Evolutionary conservation across 805 yeast genomes (phyloP).

Genomic region (Cyberlindnera samutprakarnensis): DNA sequence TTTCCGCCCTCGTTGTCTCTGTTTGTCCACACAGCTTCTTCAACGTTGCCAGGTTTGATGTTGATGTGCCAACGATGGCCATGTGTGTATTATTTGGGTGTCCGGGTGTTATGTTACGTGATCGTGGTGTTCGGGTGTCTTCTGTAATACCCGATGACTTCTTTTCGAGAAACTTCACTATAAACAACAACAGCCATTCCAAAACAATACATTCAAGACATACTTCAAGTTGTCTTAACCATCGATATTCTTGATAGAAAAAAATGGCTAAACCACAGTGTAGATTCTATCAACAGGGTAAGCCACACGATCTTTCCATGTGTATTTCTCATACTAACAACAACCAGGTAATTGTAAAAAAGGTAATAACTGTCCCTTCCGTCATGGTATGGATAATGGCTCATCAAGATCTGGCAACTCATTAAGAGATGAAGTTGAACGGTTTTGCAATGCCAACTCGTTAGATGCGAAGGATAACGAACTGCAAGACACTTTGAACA

Average conservation of each 20-base stretch:
- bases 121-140: too few species aligned
- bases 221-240: too few species aligned
- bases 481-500: slow-evolving; percentile 19
- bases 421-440: slow-evolving; percentile 2
- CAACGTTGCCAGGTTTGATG: too few species aligned
- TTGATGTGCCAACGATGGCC: too few species aligned
- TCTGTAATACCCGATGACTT: too few species aligned
- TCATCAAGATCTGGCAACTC: slow-evolving; percentile 1
- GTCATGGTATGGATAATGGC: slow-evolving; percentile 28
- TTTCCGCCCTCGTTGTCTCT: neutral
- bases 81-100: too few species aligned
- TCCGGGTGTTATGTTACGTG: too few species aligned
- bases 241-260: too few species aligned
- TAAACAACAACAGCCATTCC: too few species aligned
- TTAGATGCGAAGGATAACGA: slow-evolving; percentile 23
- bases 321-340: slow-evolving; percentile 2
- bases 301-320: neutral
- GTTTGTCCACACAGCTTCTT: too few species aligned
- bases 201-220: too few species aligned
- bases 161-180: too few species aligned
- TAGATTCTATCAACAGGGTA: slow-evolving; percentile 35
- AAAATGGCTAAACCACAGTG: slow-evolving; percentile 37
- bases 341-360: slow-evolving; percentile 28
- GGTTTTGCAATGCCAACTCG: slow-evolving; percentile 1
- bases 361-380: slow-evolving; percentile 36